These are phyloP conservation scores for Trichoderma sp. DNA, from an alignment of 2,329 filamentous ascomycete species.

Conservation along the genomic window DNA sequence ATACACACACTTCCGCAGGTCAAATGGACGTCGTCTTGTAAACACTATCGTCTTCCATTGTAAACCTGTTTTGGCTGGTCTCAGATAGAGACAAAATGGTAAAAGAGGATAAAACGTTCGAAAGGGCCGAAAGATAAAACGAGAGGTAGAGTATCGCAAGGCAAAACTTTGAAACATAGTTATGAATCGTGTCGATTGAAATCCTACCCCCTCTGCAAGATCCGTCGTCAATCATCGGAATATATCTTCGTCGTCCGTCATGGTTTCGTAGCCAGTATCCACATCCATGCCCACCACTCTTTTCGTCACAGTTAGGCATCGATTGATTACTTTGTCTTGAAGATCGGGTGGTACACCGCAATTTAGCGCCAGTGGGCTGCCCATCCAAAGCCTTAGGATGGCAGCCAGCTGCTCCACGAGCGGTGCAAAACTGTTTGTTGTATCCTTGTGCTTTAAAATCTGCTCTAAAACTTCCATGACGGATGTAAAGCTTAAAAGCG, in stretches of 20 bases:
- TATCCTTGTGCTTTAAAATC: slow-evolving; percentile 50
- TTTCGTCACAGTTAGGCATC: slow-evolving; percentile 58
- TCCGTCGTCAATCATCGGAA: background rate
- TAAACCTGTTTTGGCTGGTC: slow-evolving; percentile 1
- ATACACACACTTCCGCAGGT: slow-evolving; percentile 21
- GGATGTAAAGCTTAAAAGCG: slow-evolving; percentile 61
- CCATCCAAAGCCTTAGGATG: slow-evolving; percentile 62
- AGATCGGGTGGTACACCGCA: slow-evolving; percentile 54
- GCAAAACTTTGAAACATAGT: background rate
- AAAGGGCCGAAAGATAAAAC: background rate
- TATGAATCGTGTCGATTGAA: background rate
- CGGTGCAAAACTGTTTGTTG: slow-evolving; percentile 49
- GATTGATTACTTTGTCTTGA: slow-evolving; percentile 56
- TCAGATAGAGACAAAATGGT: background rate
- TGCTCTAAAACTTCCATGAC: slow-evolving; percentile 60
- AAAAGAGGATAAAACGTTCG: background rate
- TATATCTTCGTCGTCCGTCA: slow-evolving; percentile 51
- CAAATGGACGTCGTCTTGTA: background rate
- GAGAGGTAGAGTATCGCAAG: slow-evolving; percentile 13
- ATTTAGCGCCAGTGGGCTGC: slow-evolving; percentile 52
- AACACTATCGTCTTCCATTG: background rate
- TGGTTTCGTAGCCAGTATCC: slow-evolving; percentile 62
- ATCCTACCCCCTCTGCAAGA: background rate
- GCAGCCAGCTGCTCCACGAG: slow-evolving; percentile 60
- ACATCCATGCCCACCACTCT: slow-evolving; percentile 60